phyloP scores from a whole-genome alignment of 2,329 filamentous ascomycete species.

The Xenoacremonium recifei region DNA sequence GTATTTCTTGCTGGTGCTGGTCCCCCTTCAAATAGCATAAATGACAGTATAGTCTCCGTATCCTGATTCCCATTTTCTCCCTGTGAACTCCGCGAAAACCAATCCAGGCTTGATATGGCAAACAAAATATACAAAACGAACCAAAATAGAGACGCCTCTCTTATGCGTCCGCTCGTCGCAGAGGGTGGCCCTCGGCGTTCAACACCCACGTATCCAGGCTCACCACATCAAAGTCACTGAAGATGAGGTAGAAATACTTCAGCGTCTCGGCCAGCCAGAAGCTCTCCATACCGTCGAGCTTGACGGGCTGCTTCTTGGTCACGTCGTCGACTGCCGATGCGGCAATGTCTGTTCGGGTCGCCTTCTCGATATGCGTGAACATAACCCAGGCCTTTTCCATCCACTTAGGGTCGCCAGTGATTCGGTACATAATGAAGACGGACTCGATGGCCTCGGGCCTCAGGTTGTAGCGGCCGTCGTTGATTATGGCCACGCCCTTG shows the following conservation, averaged over 20 bases:
- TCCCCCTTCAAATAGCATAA: no score
- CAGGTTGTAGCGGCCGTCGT: constrained; percentile 61
- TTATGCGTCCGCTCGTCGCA: constrained; percentile 27
- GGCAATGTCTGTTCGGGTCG: constrained; percentile 61
- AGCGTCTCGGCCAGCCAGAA: constrained; percentile 72
- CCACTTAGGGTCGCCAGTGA: constrained; percentile 66
- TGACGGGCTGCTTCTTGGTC: constrained; percentile 28
- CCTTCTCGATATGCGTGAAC: constrained; percentile 62
- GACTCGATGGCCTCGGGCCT: constrained; percentile 78
- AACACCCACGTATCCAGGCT: constrained; percentile 63
- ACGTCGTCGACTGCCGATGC: constrained; percentile 68
- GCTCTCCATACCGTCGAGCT: constrained; percentile 67
- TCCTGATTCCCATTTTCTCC: no score
- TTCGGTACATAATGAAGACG: constrained; percentile 74
- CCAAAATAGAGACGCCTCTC: no score
- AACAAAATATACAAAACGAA: no score
- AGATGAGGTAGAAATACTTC: constrained; percentile 66
- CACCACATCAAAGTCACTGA: constrained; percentile 56
- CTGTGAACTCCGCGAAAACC: no score
- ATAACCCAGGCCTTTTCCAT: constrained; percentile 72
- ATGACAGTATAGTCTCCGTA: no score
- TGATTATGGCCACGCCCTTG: constrained; percentile 54
- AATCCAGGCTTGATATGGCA: no score
- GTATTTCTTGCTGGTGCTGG: no score
- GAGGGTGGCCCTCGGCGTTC: constrained; percentile 56